Evolutionary conservation across 768 basidiomycete species (phyloP).

Genomic region (Termitomyces sp.): DNA sequence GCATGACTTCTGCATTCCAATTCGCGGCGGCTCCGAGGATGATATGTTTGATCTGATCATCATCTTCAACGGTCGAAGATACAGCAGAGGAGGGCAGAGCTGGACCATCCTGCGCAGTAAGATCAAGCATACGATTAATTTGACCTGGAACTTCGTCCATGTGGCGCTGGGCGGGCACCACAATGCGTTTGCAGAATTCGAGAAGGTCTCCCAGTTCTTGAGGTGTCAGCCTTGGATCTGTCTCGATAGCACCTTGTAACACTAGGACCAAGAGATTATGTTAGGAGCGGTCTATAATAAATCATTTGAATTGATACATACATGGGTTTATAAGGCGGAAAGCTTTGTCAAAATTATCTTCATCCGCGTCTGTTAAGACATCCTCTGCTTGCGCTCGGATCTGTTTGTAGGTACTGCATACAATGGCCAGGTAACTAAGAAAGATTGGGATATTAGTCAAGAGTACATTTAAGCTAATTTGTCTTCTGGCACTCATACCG

Average conservation of each 20-base stretch:
- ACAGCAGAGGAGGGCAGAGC: too few species aligned
- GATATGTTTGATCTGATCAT: too few species aligned
- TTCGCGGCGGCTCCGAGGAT: too few species aligned
- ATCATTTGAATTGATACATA: constrained; percentile 9
- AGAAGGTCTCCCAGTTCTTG: neutral
- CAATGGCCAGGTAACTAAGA: constrained; percentile 38
- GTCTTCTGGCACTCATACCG: constrained; percentile 11
- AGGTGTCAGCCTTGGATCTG: neutral
- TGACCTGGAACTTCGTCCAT: too few species aligned
- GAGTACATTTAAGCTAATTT: neutral
- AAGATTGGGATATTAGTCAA: neutral
- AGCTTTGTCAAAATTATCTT: constrained; percentile 39
- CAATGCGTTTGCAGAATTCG: neutral
- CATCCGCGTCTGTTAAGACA: constrained; percentile 31
- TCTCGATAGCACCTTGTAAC: neutral
- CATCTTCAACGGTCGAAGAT: too few species aligned
- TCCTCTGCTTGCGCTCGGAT: constrained; percentile 31
- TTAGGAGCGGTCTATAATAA: too few species aligned
- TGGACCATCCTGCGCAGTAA: too few species aligned
- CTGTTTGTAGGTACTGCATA: constrained; percentile 39
- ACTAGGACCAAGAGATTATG: neutral
- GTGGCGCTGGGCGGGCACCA: too few species aligned
- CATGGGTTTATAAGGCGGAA: constrained; percentile 36
- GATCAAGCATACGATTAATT: too few species aligned
- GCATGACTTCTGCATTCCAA: too few species aligned